Base-by-base conservation (phyloP, 352 stramenopile genomes). In the Phytopythium cucurbitacearum region DNA sequence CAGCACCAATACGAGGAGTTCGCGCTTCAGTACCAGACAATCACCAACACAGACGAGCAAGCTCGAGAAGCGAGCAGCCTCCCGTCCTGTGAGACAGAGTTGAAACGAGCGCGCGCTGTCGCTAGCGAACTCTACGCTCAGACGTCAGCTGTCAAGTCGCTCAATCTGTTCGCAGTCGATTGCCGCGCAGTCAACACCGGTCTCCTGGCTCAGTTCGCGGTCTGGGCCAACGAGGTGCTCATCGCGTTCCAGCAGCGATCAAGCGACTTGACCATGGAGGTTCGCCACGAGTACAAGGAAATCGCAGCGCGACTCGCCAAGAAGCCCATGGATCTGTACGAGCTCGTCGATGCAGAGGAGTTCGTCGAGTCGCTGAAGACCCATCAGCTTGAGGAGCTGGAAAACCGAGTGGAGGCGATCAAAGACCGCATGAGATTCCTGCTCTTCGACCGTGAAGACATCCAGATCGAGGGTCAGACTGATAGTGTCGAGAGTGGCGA, bases 261-360 rank as follows among this genome's bases (percentile, higher is more conserved):
- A 1, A 49, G 70, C 1, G 59, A 55, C 0, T 65, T 77, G 44
- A 89, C 87, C 35, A 48, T 63, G 0, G 71, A 83, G n/a, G 58
- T 90, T 34, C 67, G 78, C 0, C 70, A 87, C 7, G 64, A 85
- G 36, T 93, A 90, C 57, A 91, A 93, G 40, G 78, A 91, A 16
- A 76, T 90, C 9, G 80, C 78, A 6, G 73, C 65, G 34, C 59
- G 64, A 36, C 55, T 93, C 0, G 65, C 71, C 0, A 89, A 82
- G 52, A 82, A 80, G 16, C 80, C 83, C 0, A 56, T 84, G 16
- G 75, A 91, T 59, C 62, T 91, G 28, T 81, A 91, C 40, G 83
- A 93, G 32, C 67, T 93, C 1, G 76, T 91, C 1, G 78, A 89
- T 40, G 53, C 70, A 0, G 83, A 93, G 48, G 62, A 40, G 3